phyloP scores from a whole-genome alignment of 352 stramenopile species.

The Globisporangium cylindrosporum region DNA sequence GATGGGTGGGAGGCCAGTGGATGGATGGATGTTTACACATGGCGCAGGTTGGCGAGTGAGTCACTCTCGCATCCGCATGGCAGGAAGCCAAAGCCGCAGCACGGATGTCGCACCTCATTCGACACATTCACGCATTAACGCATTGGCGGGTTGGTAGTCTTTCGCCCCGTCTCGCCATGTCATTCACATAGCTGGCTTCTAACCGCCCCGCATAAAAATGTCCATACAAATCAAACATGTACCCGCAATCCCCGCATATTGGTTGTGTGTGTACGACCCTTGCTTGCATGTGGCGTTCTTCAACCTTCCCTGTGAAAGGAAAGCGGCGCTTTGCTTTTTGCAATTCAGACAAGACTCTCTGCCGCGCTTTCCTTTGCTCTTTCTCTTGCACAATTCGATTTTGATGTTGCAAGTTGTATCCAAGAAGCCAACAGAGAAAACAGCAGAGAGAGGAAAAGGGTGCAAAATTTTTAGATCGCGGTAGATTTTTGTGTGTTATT shows the following conservation, averaged over 20 bases:
- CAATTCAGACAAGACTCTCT: not conserved
- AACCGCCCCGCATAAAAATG: not conserved
- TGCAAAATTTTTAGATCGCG: not conserved
- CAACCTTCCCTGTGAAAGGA: not conserved
- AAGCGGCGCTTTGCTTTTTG: too few species aligned
- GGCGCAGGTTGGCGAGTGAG: not conserved
- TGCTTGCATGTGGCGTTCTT: conserved; percentile 6
- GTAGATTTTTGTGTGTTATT: not conserved
- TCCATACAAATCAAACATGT: not conserved
- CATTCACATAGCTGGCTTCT: not conserved
- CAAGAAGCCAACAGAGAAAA: too few species aligned
- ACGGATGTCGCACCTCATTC: not conserved
- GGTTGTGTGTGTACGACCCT: too few species aligned
- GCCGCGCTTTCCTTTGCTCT: conserved; percentile 1
- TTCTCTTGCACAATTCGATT: not conserved
- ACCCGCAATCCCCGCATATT: not conserved
- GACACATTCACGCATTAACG: not conserved
- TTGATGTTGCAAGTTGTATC: not conserved
- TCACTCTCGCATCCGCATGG: not conserved
- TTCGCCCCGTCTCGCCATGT: not conserved
- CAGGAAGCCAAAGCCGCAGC: not conserved
- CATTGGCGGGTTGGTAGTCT: not conserved
- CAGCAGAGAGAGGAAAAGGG: conserved; percentile 7
- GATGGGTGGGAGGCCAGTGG: not conserved
- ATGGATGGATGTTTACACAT: not conserved